These are phyloP conservation scores for Tolypocladium album DNA, from an alignment of 2,329 filamentous ascomycete species.

Conservation along the genomic window DNA sequence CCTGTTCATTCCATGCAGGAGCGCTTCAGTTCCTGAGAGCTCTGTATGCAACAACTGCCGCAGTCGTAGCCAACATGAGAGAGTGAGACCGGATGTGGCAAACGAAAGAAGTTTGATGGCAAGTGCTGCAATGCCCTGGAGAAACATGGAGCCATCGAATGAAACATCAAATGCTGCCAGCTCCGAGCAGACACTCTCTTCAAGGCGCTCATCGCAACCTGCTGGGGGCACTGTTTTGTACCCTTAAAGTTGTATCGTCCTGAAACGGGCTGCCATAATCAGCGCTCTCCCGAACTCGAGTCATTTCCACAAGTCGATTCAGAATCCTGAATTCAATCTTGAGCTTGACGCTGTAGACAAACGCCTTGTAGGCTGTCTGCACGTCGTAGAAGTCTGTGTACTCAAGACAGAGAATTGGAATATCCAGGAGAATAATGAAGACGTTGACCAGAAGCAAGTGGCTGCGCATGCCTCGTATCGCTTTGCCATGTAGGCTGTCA, in stretches of 20 bases:
- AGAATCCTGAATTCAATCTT: constrained; percentile 22
- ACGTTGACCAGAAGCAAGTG: constrained; percentile 31
- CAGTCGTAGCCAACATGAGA: too few species aligned
- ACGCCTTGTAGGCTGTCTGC: constrained; percentile 19
- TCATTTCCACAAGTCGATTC: constrained; percentile 18
- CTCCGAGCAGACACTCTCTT: too few species aligned
- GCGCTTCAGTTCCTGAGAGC: too few species aligned
- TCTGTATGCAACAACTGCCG: too few species aligned
- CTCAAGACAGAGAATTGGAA: constrained; percentile 20
- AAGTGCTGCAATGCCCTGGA: too few species aligned
- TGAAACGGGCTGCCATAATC: neutral
- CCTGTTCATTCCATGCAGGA: too few species aligned
- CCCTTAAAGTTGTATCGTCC: neutral
- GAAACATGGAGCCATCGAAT: too few species aligned
- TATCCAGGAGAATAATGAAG: constrained; percentile 28
- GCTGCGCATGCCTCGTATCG: constrained; percentile 9
- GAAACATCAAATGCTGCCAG: too few species aligned
- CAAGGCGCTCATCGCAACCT: neutral
- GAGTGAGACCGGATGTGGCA: too few species aligned
- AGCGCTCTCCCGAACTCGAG: neutral
- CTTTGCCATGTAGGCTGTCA: constrained; percentile 10
- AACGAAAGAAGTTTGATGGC: too few species aligned
- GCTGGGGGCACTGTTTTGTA: neutral
- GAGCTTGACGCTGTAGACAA: constrained; percentile 21
- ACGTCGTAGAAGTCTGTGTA: constrained; percentile 15